phyloP scores from a whole-genome alignment of 2,329 filamentous ascomycete genomes.

The Fusarium avenaceum region DNA sequence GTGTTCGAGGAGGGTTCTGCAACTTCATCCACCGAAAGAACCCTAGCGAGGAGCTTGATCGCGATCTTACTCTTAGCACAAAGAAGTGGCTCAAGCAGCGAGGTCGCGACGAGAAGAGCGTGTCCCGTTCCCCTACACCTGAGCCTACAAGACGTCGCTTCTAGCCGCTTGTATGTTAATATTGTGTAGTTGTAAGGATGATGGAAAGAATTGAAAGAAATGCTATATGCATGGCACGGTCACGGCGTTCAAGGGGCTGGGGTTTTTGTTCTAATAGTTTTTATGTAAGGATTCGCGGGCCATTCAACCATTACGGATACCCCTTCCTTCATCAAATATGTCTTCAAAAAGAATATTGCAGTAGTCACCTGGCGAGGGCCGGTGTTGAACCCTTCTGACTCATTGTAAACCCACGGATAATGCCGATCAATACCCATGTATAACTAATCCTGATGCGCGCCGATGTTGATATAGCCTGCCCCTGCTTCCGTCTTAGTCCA shows the following conservation, averaged over 20 bases:
- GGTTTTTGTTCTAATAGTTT: slow-evolving; percentile 38
- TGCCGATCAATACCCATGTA: slow-evolving; percentile 46
- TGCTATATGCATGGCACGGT: slow-evolving; percentile 33
- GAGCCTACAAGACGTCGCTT: slow-evolving; percentile 82
- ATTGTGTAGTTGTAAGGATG: slow-evolving; percentile 10
- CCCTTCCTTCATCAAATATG: slow-evolving; percentile 36
- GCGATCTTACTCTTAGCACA: slow-evolving; percentile 86
- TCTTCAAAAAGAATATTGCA: slow-evolving; percentile 26
- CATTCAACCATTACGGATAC: slow-evolving; percentile 38
- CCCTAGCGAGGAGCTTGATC: slow-evolving; percentile 87
- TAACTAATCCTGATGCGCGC: slow-evolving; percentile 47
- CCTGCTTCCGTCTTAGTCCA: slow-evolving; percentile 37
- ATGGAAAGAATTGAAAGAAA: slow-evolving; percentile 21
- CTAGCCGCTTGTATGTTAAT: slow-evolving; percentile 55
- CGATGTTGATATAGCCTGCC: slow-evolving; percentile 46
- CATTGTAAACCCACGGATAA: slow-evolving; percentile 46
- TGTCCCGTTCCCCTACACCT: slow-evolving; percentile 85
- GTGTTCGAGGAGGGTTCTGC: slow-evolving; percentile 96
- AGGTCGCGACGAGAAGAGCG: slow-evolving; percentile 86
- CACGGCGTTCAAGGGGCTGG: slow-evolving; percentile 49
- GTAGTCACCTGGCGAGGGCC: slow-evolving; percentile 34
- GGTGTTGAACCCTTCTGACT: slow-evolving; percentile 49
- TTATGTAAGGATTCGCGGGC: slow-evolving; percentile 39
- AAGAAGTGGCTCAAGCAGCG: slow-evolving; percentile 96
- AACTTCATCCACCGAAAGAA: slow-evolving; percentile 99